Base-by-base conservation (phyloP, 371 early-diverging fungal species). In the Mortierella sp. region DNA sequence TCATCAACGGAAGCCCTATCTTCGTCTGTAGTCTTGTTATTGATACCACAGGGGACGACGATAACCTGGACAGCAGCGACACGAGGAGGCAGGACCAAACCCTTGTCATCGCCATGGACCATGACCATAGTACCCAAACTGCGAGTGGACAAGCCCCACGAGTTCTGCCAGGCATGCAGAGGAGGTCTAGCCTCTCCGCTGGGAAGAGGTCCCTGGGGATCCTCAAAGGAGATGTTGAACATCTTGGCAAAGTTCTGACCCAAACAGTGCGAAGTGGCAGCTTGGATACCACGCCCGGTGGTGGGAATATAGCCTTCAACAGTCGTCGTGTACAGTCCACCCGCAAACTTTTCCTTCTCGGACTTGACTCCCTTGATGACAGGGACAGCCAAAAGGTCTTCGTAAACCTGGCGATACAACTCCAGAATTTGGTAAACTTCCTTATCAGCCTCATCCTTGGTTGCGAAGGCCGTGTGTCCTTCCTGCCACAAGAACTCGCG, bases 401-500 rank as follows among this genome's bases (percentile, higher is more conserved):
- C 96, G 84, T 99, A 99, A 39, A 99, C 93, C 41, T 92, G 90
- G 56, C 93, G 93, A 83, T 99, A 99, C 54, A 98, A 85, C 31
- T 98, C 96, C 63, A 99, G 82, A 62, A 99, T 97, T 60, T 95
- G 85, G 50, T 81, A 84, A 21, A 98, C 99, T 84, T 99, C 99
- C 29, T 79, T 63, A 79, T 93, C 97, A 47, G 99, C 98, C 55
- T 92, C 96, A 43, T 91, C 90, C 83, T 94, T 88, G 45, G 91
- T 95, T 61, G 97, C 88, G 79, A 96, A 95, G 16, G 99, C 99
- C 39, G 98, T 98, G 86, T 99, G 99, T 51, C 99, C 99, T 84
- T 99, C 99, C 82, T 99, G 99, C 99, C 99, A 99, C 70, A 99
- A 86, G 88, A 99, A 99, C 87, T 99, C 99, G 74, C 99, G 94